Evolutionary conservation across 2,329 filamentous ascomycete species (phyloP).

Genomic region (Phyllosticta citrichinensis): DNA sequence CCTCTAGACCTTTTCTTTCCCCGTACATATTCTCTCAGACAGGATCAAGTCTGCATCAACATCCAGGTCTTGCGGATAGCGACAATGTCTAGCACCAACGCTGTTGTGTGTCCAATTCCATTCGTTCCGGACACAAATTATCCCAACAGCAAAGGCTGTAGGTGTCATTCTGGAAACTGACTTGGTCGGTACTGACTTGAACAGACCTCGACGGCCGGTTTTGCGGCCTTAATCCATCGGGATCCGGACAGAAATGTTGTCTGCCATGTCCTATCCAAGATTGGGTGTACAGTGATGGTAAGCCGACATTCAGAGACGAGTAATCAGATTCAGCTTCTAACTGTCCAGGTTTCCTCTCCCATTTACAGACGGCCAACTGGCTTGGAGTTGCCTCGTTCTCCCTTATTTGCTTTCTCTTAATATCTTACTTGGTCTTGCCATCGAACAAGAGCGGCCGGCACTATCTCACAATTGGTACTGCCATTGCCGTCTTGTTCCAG

Average conservation of each 20-base stretch:
- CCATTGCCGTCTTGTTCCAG: conserved; percentile 60
- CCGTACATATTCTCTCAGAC: not conserved
- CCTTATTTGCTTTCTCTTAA: conserved; percentile 61
- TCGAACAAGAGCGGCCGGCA: conserved; percentile 78
- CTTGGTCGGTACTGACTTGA: not conserved
- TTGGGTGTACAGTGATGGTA: conserved; percentile 54
- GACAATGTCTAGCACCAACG: not conserved
- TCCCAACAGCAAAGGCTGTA: conserved; percentile 17
- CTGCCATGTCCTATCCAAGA: conserved; percentile 74
- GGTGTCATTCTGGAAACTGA: conserved; percentile 1
- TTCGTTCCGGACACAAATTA: conserved; percentile 18
- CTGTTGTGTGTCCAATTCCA: conserved; percentile 15
- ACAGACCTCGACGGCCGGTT: conserved; percentile 41
- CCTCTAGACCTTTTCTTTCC: not conserved
- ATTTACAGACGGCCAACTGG: conserved; percentile 57
- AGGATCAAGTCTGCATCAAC: not conserved
- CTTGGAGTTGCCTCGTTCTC: conserved; percentile 61
- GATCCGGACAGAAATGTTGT: conserved; percentile 54
- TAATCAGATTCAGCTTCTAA: not conserved
- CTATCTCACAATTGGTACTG: conserved; percentile 74
- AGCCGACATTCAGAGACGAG: conserved; percentile 9
- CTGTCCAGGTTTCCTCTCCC: not conserved
- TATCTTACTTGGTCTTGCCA: conserved; percentile 70
- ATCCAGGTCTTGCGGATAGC: not conserved
- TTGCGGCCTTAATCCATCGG: conserved; percentile 36